Conservation (phyloP, 2,329 filamentous ascomycete genomes). For the Sphaerulina vaccinii region DNA sequence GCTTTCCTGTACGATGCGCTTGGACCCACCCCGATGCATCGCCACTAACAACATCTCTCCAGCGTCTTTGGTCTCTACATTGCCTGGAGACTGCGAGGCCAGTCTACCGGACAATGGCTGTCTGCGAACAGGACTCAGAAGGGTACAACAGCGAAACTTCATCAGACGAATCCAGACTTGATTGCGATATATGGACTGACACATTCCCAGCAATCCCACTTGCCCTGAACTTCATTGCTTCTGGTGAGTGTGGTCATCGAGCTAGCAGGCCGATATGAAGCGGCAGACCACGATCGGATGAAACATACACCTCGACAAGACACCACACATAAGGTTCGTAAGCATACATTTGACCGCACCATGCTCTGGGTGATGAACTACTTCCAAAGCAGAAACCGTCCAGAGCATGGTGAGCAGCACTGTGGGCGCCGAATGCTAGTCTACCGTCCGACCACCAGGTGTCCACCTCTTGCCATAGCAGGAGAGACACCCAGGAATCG, state of each 20-base stretch:
- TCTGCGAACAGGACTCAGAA: constrained; percentile 78
- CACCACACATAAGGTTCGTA: constrained; percentile 21
- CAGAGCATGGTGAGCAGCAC: constrained; percentile 54
- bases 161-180: no score
- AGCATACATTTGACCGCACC: constrained; percentile 23
- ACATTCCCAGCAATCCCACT: constrained; percentile 65
- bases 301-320: background rate
- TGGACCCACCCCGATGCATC: constrained; percentile 23
- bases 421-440: constrained; percentile 71
- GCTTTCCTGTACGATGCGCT: constrained; percentile 62
- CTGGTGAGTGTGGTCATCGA: constrained; percentile 67
- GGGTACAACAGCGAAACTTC: constrained; percentile 56
- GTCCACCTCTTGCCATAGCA: constrained; percentile 1
- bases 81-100: constrained; percentile 57
- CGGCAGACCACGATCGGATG: constrained; percentile 13
- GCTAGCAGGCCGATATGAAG: constrained; percentile 10
- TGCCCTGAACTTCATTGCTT: constrained; percentile 86
- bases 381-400: background rate
- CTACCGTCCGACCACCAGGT: constrained; percentile 7
- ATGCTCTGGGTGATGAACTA: constrained; percentile 7
- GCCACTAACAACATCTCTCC: constrained; percentile 34
- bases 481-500: constrained; percentile 4
- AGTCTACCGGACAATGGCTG: constrained; percentile 70
- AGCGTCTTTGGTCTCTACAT: constrained; percentile 63
- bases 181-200: constrained; percentile 22